These are phyloP conservation scores for Metschnikowia bowlesiae DNA, from an alignment of 805 yeast species.

Conservation along the genomic window DNA sequence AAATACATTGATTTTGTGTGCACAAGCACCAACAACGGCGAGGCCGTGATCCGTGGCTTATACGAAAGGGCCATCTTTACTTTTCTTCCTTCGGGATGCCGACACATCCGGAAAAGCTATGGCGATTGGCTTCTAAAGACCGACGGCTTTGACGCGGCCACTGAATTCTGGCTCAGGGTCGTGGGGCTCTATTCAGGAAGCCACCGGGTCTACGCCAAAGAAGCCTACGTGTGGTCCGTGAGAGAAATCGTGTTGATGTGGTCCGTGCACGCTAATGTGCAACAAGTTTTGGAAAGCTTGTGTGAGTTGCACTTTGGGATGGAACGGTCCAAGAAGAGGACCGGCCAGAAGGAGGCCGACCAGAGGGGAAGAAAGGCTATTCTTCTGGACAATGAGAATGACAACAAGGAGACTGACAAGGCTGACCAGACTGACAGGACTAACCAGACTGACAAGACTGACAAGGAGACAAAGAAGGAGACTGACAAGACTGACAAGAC, in stretches of 20 bases:
- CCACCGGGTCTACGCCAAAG: conserved; percentile 12
- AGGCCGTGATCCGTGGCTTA: conserved; percentile 26
- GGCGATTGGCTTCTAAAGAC: conserved; percentile 20
- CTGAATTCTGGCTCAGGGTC: conserved; percentile 26
- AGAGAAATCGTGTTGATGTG: conserved; percentile 8
- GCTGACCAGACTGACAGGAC: too few species aligned
- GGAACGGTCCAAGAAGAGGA: conserved; percentile 14
- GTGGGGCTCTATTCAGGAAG: conserved; percentile 24
- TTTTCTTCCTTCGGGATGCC: conserved; percentile 31
- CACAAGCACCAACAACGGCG: conserved; percentile 20
- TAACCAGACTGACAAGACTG: too few species aligned
- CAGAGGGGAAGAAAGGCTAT: too few species aligned
- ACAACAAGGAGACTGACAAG: too few species aligned
- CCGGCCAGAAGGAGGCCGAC: not conserved
- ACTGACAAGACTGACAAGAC: too few species aligned
- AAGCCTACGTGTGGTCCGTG: conserved; percentile 16
- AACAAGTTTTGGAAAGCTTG: conserved; percentile 12
- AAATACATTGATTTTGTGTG: conserved; percentile 53
- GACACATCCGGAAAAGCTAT: conserved; percentile 23
- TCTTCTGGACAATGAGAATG: too few species aligned
- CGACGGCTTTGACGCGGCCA: conserved; percentile 19
- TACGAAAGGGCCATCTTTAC: conserved; percentile 50
- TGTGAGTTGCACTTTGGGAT: conserved; percentile 15
- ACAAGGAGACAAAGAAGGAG: too few species aligned
- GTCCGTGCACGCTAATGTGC: conserved; percentile 16